These are phyloP conservation scores for Agrocybe pediades DNA, from an alignment of 768 basidiomycete genomes.

Conservation along the genomic window DNA sequence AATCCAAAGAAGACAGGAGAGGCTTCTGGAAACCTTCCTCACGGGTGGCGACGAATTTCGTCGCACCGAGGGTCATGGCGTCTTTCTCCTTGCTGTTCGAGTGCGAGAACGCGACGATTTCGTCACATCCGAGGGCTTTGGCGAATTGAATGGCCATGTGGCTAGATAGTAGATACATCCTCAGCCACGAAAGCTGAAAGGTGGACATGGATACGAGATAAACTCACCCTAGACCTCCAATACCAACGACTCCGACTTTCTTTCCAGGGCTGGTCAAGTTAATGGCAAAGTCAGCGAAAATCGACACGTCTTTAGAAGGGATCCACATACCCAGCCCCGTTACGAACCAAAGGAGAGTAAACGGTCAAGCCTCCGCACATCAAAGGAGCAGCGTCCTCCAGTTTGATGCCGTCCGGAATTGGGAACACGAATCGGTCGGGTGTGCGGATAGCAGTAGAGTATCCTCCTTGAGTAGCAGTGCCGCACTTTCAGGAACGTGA, in stretches of 20 bases:
- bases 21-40: slow-evolving; percentile 41
- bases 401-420: slow-evolving; percentile 54
- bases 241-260: slow-evolving; percentile 65
- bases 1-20: slow-evolving; percentile 42
- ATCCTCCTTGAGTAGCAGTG: slow-evolving; percentile 46
- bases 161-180: slow-evolving; percentile 15
- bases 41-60: slow-evolving; percentile 48
- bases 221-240: slow-evolving; percentile 57
- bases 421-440: slow-evolving; percentile 59
- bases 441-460: slow-evolving; percentile 45
- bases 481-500: slow-evolving; percentile 20
- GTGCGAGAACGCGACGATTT: slow-evolving; percentile 60
- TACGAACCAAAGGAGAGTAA: slow-evolving; percentile 57
- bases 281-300: neutral
- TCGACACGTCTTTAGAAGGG: neutral
- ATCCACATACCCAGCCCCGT: slow-evolving; percentile 39
- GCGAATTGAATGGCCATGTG: slow-evolving; percentile 38
- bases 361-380: slow-evolving; percentile 68
- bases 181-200: neutral
- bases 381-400: slow-evolving; percentile 61
- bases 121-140: slow-evolving; percentile 53
- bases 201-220: neutral
- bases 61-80: slow-evolving; percentile 58
- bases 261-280: slow-evolving; percentile 52
- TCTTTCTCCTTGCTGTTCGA: slow-evolving; percentile 53